Base-by-base conservation (phyloP, 2,329 filamentous ascomycete genomes). In the Pseudogymnoascus sp. region DNA sequence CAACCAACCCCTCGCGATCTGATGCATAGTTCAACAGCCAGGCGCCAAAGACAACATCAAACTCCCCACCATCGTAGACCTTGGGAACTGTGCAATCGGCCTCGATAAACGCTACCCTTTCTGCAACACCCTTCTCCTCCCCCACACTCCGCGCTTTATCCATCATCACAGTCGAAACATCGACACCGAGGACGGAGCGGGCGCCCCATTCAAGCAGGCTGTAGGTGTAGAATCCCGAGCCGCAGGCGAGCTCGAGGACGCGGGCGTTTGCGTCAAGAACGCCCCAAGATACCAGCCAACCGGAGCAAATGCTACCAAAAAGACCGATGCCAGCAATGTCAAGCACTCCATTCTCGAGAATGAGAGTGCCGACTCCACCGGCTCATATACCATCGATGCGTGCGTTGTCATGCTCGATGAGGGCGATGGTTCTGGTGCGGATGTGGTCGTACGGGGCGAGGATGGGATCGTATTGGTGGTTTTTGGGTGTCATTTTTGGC, bases 281-380 rank as follows among this genome's bases (percentile, higher is more conserved):
- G 89, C 92, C 1, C 94, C 94, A 0, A 84, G 82, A 25, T 74
- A 78, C 30, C 76, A 79, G 63, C 75, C 79, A 18, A 72, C 67
- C 18, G 71, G 70, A 22, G 71, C 70, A 20, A 73, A 72, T 58
- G 69, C 71, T 7, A 70, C 64, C 7, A 71, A 68, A 58, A 69
- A 67, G 58, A 66, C 63, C 7, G 65, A 67, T 12, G 66, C 75
- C 8, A 71, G 78, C n/a, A 74, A 78, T 14, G 76, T 83, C 64
- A 88, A 89, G 69, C 87, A 88, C 65, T 97, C 94, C 0, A 84
- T 99, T 36, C 82, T 99, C 14, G 89, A 97, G 72, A 87, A 97
- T 71, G 91, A 95, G 66, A 85, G 85, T 47, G 82, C 86, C 14
- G 95, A 99, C 70, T 85, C 87, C 0, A 85, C 85, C 38, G 94